Percentiles rank a stretch among this genome's conserved stretches.
phyloP scores from a whole-genome alignment of 345 rosid genomes.

The Brassica juncea region DNA sequence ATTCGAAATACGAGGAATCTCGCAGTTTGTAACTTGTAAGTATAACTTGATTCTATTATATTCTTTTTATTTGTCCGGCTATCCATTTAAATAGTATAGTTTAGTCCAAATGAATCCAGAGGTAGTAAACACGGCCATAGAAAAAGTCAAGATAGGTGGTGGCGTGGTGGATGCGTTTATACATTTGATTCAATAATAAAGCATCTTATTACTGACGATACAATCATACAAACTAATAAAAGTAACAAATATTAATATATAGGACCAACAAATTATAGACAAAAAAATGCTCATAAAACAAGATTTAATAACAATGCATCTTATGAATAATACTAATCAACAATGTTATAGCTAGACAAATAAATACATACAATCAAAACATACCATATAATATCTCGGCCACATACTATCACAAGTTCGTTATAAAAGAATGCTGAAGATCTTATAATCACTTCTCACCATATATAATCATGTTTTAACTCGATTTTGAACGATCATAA shows the following conservation, averaged over 20 bases:
- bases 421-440: background rate
- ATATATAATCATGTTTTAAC: background rate
- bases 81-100: too few species aligned
- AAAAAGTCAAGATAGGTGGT: conserved; percentile 21
- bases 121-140: background rate
- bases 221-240: background rate
- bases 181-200: background rate
- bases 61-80: background rate
- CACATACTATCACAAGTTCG: background rate
- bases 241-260: background rate
- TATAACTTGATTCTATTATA: background rate
- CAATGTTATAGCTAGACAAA: background rate
- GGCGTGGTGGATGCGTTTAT: background rate
- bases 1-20: background rate
- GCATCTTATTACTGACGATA: background rate
- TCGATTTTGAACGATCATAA: background rate
- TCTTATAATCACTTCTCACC: background rate
- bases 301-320: background rate
- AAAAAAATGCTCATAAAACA: background rate
- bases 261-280: background rate
- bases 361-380: background rate
- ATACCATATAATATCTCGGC: background rate
- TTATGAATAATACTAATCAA: background rate
- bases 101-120: background rate
- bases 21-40: background rate